Evolutionary conservation across 768 basidiomycete species (phyloP).

Genomic region (Leucosporidium scottii): DNA sequence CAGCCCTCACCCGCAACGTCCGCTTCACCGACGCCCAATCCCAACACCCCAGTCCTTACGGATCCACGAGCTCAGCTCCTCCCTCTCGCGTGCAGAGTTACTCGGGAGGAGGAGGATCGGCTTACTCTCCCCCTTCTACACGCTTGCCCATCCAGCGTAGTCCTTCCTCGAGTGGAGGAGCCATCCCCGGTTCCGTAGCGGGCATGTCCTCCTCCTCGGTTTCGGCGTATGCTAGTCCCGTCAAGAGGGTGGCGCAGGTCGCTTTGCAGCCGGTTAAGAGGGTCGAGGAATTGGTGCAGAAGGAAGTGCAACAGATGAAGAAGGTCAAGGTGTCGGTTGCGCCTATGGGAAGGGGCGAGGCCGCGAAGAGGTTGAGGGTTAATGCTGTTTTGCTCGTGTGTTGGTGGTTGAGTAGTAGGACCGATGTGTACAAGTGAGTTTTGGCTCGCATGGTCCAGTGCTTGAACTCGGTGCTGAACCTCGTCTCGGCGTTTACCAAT

Average conservation of each 20-base stretch:
- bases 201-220: not conserved
- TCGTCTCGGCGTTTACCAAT: not conserved
- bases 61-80: not conserved
- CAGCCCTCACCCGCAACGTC: not conserved
- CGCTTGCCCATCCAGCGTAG: not conserved
- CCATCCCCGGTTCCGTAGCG: slow-evolving; percentile 14
- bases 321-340: slow-evolving; percentile 4
- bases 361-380: slow-evolving; percentile 19
- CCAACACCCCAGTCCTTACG: not conserved
- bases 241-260: not conserved
- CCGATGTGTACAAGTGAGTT: slow-evolving; percentile 12
- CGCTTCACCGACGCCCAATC: slow-evolving; percentile 1
- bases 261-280: not conserved
- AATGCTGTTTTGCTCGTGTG: slow-evolving; percentile 24
- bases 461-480: too few relatives aligned
- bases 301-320: slow-evolving; percentile 1
- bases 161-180: not conserved
- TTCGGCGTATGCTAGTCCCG: slow-evolving; percentile 14
- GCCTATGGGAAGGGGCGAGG: slow-evolving; percentile 26
- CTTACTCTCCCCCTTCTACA: slow-evolving; percentile 22
- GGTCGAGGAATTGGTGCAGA: too few relatives aligned
- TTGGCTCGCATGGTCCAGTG: not conserved
- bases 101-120: not conserved
- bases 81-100: not conserved
- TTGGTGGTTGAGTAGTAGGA: slow-evolving; percentile 27